Base-by-base conservation (phyloP, 2,329 filamentous ascomycete genomes). In the Setomelanomma holmii region DNA sequence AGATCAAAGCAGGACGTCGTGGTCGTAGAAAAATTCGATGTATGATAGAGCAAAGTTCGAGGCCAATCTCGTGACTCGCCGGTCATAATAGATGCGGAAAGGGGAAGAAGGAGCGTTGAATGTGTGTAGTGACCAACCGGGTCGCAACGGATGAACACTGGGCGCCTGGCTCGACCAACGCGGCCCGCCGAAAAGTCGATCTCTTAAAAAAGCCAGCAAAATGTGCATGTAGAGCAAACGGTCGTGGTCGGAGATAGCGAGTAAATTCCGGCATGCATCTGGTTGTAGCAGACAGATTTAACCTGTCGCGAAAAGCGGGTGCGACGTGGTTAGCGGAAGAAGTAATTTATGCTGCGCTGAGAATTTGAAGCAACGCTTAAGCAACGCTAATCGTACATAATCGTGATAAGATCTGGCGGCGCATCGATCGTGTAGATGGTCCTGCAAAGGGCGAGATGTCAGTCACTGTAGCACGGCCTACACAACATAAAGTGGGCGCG, bases 361-460 rank as follows among this genome's bases (percentile, higher is more conserved):
- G 39, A 24, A 50, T 36, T 21, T 33, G 40, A 30, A 8, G 27
- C 27, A 44, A 51, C 45, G 45, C 47, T 35, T 11, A 49, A 17
- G 43, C 39, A 56, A 55, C 48, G 51, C 58, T 56, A 53, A 43
- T 60, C 53, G 45, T 61, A 63, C 58, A 63, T 48, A 44, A 40
- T 54, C 22, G 42, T 58, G 43, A 50, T 45, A 41, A 38, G 30
- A 50, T 55, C 49, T 53, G 38, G 51, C 43, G 53, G 44, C 20
- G 35, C 50, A 48, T 55, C 48, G 47, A 36, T 48, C 24, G 49
- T 19, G 36, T 45, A 51, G 38, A 53, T 55, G 44, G 49, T 49
- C 40, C 53, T 54, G 42, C 30, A 21, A 5, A 39, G 20, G 34
- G 34, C 12, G 20, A 12, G 21, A 45, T 35, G 34, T 58, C 27